These are phyloP conservation scores for Eruca vesicaria DNA, from an alignment of 441 rosid genomes.

Conservation along the genomic window DNA sequence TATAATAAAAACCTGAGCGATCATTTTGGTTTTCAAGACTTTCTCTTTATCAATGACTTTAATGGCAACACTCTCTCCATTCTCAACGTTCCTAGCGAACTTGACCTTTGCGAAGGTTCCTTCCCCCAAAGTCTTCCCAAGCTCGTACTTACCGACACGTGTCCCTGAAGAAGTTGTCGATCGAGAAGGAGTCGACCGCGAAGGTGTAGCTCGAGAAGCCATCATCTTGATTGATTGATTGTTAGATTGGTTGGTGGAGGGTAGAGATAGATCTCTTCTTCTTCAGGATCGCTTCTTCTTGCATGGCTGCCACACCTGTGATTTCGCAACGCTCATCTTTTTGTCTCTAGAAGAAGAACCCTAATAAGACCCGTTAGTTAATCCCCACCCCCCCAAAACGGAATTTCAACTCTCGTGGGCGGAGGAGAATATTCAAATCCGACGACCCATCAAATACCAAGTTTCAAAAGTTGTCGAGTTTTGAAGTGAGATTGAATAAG, in stretches of 20 bases:
- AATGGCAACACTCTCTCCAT: conserved; percentile 78
- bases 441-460: neutral
- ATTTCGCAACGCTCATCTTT: conserved; percentile 70
- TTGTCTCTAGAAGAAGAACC: conserved; percentile 15
- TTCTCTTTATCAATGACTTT: conserved; percentile 94
- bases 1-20: conserved; percentile 59
- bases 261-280: neutral
- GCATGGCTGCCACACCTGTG: conserved; percentile 99
- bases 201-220: conserved; percentile 46
- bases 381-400: neutral
- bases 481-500: neutral
- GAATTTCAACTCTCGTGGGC: conserved; percentile 27
- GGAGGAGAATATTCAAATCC: conserved; percentile 27
- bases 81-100: conserved; percentile 73
- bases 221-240: conserved; percentile 1
- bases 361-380: neutral
- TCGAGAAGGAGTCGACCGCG: conserved; percentile 37
- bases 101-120: conserved; percentile 98
- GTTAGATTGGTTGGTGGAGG: neutral
- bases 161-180: conserved; percentile 41
- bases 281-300: conserved; percentile 89
- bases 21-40: conserved; percentile 84
- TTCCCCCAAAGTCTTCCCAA: conserved; percentile 91
- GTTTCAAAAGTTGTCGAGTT: neutral
- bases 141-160: conserved; percentile 90